Conservation (phyloP, 2,329 filamentous ascomycete species). For the Graphilbum fragrans region DNA sequence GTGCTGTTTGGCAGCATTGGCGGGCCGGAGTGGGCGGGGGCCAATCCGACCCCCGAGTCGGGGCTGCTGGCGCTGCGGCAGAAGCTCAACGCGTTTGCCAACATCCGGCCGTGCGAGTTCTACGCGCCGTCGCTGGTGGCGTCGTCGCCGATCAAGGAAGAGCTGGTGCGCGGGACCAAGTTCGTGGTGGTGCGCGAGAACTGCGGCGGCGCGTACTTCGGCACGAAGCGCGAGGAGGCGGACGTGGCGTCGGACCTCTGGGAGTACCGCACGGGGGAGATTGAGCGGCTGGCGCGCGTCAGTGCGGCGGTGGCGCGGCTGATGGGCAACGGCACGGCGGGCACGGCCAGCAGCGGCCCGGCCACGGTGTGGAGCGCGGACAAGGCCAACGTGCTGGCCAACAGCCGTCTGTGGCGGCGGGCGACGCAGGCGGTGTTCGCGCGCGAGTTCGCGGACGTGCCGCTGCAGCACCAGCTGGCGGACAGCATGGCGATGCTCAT, state of each 20-base stretch:
- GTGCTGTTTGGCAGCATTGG: constrained; percentile 35
- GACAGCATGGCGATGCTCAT: constrained; percentile 36
- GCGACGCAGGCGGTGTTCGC: constrained; percentile 27
- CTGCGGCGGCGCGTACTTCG: constrained; percentile 37
- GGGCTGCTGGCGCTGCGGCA: constrained; percentile 22
- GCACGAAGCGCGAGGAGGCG: constrained; percentile 28
- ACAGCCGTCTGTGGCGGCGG: constrained; percentile 33
- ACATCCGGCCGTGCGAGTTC: constrained; percentile 34
- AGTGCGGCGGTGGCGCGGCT: constrained; percentile 12
- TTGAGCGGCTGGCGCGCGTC: constrained; percentile 33
- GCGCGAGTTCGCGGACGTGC: constrained; percentile 28
- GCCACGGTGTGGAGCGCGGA: constrained; percentile 33
- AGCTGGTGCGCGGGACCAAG: constrained; percentile 30
- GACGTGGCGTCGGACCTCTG: constrained; percentile 34
- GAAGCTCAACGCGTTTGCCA: constrained; percentile 33
- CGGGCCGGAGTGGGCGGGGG: constrained; percentile 31
- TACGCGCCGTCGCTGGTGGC: constrained; percentile 26
- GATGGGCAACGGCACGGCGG: constrained; percentile 1
- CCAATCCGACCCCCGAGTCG: constrained; percentile 22
- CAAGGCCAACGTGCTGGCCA: constrained; percentile 41
- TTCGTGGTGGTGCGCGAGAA: constrained; percentile 38
- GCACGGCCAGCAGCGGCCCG: constrained; percentile 22
- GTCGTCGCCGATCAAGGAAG: constrained; percentile 25
- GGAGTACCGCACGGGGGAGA: constrained; percentile 29
- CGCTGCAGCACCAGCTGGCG: constrained; percentile 30